These are phyloP conservation scores for Mycothermus thermophilus DNA, from an alignment of 495 filamentous ascomycete genomes.

Conservation along the genomic window DNA sequence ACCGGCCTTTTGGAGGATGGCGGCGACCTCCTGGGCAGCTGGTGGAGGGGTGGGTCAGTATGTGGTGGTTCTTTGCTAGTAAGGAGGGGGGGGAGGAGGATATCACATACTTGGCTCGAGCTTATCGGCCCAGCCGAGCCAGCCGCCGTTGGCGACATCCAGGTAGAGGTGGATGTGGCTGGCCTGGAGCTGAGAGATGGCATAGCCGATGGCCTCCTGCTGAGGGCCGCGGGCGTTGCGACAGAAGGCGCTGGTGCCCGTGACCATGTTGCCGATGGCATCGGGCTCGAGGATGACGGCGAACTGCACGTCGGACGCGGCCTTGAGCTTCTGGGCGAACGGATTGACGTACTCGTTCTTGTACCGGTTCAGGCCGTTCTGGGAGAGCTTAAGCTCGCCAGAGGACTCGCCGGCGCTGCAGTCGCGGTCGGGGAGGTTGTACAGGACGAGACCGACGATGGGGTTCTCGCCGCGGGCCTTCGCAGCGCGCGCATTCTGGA, in stretches of 20 bases:
- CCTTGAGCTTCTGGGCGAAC: conserved; percentile 16
- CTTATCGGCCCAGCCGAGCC: conserved; percentile 69
- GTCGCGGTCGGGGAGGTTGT: conserved; percentile 52
- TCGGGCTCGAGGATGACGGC: conserved; percentile 42
- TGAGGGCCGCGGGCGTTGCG: conserved; percentile 36
- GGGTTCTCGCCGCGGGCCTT: conserved; percentile 25
- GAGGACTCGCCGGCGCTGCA: conserved; percentile 46
- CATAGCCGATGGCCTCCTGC: conserved; percentile 42
- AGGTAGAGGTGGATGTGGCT: conserved; percentile 50
- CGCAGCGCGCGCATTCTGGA: conserved; percentile 29
- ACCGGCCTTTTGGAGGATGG: conserved; percentile 45
- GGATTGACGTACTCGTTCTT: conserved; percentile 43
- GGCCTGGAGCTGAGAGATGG: conserved; percentile 39
- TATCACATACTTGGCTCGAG: neutral
- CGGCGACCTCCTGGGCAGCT: conserved; percentile 32
- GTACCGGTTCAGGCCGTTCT: conserved; percentile 40
- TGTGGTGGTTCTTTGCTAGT: neutral
- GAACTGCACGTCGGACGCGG: conserved; percentile 17
- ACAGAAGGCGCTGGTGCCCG: conserved; percentile 43
- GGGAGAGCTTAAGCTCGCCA: conserved; percentile 40
- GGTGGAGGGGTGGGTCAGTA: conserved; percentile 14
- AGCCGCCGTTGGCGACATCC: conserved; percentile 50
- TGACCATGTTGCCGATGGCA: conserved; percentile 48
- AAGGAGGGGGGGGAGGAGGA: neutral
- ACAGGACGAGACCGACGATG: conserved; percentile 42